phyloP scores from a whole-genome alignment of 2,329 filamentous ascomycete species.

The Diplodia seriata region DNA sequence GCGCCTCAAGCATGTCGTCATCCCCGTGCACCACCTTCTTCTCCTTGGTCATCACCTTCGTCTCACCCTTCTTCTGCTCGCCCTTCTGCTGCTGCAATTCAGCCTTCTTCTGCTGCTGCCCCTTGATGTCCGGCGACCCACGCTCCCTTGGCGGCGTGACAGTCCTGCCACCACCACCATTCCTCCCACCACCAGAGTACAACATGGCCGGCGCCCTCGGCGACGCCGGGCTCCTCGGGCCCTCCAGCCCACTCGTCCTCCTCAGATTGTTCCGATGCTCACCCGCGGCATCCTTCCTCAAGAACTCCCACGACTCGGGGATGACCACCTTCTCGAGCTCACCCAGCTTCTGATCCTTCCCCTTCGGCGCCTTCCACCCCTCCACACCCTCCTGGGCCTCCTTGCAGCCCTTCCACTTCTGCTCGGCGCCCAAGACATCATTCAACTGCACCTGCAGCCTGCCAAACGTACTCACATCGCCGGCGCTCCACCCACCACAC shows the following conservation, averaged over 20 bases:
- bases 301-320: neutral
- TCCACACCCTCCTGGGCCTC: neutral
- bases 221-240: neutral
- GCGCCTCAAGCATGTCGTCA: neutral
- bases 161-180: neutral
- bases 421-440: constrained; percentile 44
- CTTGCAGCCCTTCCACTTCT: constrained; percentile 40
- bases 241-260: constrained; percentile 5
- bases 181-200: neutral
- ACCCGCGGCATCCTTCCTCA: neutral
- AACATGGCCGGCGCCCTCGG: neutral
- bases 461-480: constrained; percentile 57
- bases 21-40: neutral
- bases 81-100: neutral
- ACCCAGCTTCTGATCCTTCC: neutral
- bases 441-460: constrained; percentile 55
- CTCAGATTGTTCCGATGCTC: constrained; percentile 9
- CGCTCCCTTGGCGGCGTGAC: neutral
- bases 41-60: too few relatives aligned
- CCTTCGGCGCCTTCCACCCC: neutral
- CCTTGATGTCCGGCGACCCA: neutral
- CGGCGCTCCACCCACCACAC: constrained; percentile 52
- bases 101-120: neutral
- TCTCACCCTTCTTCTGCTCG: neutral
- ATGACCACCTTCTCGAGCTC: neutral